Conservation (phyloP, 164 flowering plant genomes). For the Euptelea pleiosperma region DNA sequence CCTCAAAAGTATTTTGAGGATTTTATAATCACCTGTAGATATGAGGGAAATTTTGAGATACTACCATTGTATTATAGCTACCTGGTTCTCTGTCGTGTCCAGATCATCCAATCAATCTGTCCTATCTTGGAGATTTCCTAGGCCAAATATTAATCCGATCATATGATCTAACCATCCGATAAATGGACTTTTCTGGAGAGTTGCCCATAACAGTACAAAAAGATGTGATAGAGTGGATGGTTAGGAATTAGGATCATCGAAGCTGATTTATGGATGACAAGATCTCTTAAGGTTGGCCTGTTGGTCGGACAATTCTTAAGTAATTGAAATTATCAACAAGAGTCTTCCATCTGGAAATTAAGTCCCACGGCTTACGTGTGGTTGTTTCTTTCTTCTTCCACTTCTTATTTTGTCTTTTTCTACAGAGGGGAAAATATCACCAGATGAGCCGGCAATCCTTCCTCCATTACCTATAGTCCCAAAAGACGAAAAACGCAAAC, state of each 20-base stretch:
- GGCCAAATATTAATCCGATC: background rate
- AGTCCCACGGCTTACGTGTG: background rate
- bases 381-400: too few relatives aligned
- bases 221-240: background rate
- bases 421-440: conserved; percentile 82
- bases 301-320: too few relatives aligned
- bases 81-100: too few relatives aligned
- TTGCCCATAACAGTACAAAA: background rate
- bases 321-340: background rate
- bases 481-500: conserved; percentile 65
- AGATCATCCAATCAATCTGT: background rate
- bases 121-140: background rate
- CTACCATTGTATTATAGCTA: too few relatives aligned
- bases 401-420: conserved; percentile 2
- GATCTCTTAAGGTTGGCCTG: too few relatives aligned
- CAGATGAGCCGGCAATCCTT: conserved; percentile 86
- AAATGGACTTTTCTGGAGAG: too few relatives aligned
- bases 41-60: background rate
- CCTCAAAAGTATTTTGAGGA: background rate
- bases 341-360: background rate
- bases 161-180: background rate
- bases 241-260: background rate
- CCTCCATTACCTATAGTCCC: conserved; percentile 83
- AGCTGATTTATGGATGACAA: background rate
- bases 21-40: too few relatives aligned